Conservation (phyloP, 2,329 filamentous ascomycete species). For the Neonectria hederae region DNA sequence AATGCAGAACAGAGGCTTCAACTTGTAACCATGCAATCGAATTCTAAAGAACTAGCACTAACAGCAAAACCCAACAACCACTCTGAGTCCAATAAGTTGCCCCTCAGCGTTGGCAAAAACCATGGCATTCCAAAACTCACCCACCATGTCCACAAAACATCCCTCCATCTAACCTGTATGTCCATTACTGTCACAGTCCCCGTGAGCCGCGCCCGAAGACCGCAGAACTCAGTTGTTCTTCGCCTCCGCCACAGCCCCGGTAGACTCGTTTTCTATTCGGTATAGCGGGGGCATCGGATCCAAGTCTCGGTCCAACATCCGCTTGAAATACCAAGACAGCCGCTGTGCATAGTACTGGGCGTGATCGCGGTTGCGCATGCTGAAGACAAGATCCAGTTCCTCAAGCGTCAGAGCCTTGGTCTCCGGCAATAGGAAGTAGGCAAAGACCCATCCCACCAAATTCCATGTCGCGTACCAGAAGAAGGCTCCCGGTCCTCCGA, state of each 20-base stretch:
- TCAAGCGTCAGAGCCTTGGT: constrained; percentile 61
- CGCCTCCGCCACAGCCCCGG: constrained; percentile 53
- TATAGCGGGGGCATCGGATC: constrained; percentile 30
- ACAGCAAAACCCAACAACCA: neutral
- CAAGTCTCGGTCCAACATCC: constrained; percentile 11
- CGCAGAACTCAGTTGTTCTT: constrained; percentile 29
- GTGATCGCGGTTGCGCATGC: constrained; percentile 53
- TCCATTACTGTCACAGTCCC: neutral
- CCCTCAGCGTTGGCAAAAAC: neutral
- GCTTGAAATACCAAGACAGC: constrained; percentile 24
- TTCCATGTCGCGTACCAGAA: constrained; percentile 60
- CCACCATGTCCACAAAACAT: neutral
- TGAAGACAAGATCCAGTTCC: constrained; percentile 60
- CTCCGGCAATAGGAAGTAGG: constrained; percentile 61
- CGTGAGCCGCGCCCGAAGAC: constrained; percentile 43
- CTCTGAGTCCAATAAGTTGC: neutral
- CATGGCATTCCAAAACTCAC: neutral
- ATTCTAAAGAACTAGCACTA: constrained; percentile 1
- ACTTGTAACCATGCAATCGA: neutral
- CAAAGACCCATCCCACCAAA: constrained; percentile 55
- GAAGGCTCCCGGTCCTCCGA: constrained; percentile 46
- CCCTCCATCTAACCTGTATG: neutral
- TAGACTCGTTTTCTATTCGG: constrained; percentile 19
- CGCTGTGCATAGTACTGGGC: constrained; percentile 48
- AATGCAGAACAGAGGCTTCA: neutral